Evolutionary conservation across 371 early-diverging fungal species (phyloP).

Genomic region (Zychaea mexicana): DNA sequence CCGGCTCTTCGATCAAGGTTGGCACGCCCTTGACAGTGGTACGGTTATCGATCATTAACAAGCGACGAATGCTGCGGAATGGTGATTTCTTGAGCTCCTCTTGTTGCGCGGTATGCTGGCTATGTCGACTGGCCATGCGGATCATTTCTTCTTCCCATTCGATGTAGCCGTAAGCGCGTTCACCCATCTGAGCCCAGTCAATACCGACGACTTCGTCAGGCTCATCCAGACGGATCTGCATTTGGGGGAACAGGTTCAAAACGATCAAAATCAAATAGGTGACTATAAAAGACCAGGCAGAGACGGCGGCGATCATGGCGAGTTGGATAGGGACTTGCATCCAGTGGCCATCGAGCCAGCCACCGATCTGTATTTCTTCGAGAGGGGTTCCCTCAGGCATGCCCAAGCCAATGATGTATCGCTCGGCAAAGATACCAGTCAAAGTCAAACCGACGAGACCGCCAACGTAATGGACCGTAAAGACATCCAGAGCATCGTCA

Average conservation of each 20-base stretch:
- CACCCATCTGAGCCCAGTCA: constrained; percentile 71
- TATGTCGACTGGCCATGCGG: neutral
- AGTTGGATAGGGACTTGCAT: constrained; percentile 66
- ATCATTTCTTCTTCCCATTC: constrained; percentile 37
- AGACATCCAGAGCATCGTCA: constrained; percentile 79
- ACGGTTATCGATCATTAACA: constrained; percentile 22
- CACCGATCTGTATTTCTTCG: constrained; percentile 51
- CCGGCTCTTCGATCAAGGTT: constrained; percentile 42
- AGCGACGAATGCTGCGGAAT: neutral
- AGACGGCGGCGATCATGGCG: constrained; percentile 56
- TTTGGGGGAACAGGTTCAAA: constrained; percentile 54
- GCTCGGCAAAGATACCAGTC: constrained; percentile 75
- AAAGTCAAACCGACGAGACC: constrained; percentile 71
- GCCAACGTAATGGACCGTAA: constrained; percentile 75
- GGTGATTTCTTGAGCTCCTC: neutral
- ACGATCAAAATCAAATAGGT: constrained; percentile 59
- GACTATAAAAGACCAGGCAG: constrained; percentile 64
- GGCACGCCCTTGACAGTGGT: constrained; percentile 38
- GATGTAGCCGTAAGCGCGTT: constrained; percentile 64
- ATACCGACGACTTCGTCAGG: constrained; percentile 63
- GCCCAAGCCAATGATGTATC: constrained; percentile 58
- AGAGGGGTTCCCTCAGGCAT: constrained; percentile 60
- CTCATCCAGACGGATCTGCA: constrained; percentile 56
- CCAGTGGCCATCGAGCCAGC: constrained; percentile 73
- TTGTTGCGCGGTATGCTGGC: neutral